Evolutionary conservation across 495 filamentous ascomycete genomes (phyloP), one percentile per base, ranked within the genome.

Genomic region (Talaromyces wortmannii): DNA sequence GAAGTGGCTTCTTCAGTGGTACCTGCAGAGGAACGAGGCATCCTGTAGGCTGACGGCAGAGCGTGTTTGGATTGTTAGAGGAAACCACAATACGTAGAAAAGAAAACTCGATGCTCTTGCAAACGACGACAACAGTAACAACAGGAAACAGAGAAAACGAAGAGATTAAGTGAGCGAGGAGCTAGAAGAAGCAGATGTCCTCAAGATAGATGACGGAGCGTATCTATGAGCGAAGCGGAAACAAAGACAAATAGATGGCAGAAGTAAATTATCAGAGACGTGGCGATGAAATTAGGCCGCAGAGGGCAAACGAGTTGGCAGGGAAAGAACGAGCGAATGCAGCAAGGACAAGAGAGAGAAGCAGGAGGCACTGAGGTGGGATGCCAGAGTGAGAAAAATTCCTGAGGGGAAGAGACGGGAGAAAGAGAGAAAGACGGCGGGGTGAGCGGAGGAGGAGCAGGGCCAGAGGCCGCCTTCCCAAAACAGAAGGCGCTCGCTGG

Each of bases 1-100:
- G 61, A 51, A 31, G 52, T 60, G 29, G 67, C 54, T 13, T 67
- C 65, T n/a, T 57, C 58, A 46, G 36, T 40, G 13, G 36, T 13
- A 40, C 36, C 36, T 40, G 8, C 36, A 40, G 36, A 40, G 36
- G 36, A 40, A 40, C 36, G 13, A 40, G 36, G 13, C 36, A 40
- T 40, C 13, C 55, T 45, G 18, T 61, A 56, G 30, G 67, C 48
- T 30, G 66, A 60, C 47, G 69, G 62, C 67, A 74, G 36, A 40
- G 13, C 8, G 36, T 8, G 8, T 40, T 40, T 40, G 36, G 36
- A 40, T 72, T 4, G 50, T 63, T 53, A 6, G 45, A 48, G 7
- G 16, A 17, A 6, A 30, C 16, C 15, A 48, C 16, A 30, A 48
- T 48, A 48, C 23, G 16, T 18, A 16, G 15, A 11, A 16, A 10